phyloP scores from a whole-genome alignment of 345 rosid species.

The Aurinia saxatilis region DNA sequence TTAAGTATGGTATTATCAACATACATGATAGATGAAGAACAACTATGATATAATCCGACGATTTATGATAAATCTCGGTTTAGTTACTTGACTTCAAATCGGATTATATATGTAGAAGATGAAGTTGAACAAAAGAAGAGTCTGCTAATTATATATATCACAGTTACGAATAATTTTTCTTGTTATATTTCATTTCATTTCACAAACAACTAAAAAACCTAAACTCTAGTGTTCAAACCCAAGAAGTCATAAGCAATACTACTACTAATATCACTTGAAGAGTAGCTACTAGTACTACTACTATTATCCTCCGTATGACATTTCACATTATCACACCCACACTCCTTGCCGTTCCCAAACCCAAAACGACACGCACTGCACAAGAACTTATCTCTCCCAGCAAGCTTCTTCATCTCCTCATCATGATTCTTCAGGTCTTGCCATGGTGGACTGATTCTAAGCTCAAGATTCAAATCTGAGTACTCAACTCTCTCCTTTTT shows the following conservation, averaged over 20 bases:
- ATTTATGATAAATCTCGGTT: too few relatives aligned
- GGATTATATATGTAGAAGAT: background rate
- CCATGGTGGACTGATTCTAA: constrained; percentile 74
- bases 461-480: constrained; percentile 76
- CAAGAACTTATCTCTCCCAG: constrained; percentile 11
- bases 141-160: constrained; percentile 4
- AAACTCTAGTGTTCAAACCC: constrained; percentile 58
- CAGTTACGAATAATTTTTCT: constrained; percentile 4
- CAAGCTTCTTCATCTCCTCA: constrained; percentile 15
- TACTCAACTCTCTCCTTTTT: constrained; percentile 28
- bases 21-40: too few relatives aligned
- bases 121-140: constrained; percentile 12
- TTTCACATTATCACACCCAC: constrained; percentile 35
- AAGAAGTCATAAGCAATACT: constrained; percentile 62
- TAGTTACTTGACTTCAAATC: too few relatives aligned
- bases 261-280: constrained; percentile 16
- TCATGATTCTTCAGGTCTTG: constrained; percentile 29
- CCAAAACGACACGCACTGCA: constrained; percentile 59
- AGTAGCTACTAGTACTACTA: constrained; percentile 24
- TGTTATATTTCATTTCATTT: constrained; percentile 39
- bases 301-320: constrained; percentile 16
- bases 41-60: too few relatives aligned
- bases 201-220: constrained; percentile 55
- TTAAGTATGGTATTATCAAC: too few relatives aligned
- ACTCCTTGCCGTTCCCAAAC: constrained; percentile 42